These are phyloP conservation scores for Calycina marina DNA, from an alignment of 2,329 filamentous ascomycete species.

Conservation along the genomic window DNA sequence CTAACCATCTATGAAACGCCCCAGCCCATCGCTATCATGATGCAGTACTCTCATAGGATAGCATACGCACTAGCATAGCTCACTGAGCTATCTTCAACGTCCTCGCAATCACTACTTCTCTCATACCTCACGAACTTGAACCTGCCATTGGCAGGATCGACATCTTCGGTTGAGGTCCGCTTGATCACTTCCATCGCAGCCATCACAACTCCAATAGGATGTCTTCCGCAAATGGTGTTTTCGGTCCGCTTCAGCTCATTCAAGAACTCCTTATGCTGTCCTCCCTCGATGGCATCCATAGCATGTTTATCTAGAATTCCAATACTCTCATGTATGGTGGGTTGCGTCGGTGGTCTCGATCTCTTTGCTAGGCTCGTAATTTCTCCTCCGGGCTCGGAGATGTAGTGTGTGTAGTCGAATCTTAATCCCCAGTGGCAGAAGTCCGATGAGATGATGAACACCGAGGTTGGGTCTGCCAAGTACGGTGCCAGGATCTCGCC, in stretches of 20 bases:
- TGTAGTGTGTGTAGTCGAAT: constrained; percentile 76
- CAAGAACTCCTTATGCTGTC: constrained; percentile 56
- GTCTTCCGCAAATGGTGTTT: constrained; percentile 88
- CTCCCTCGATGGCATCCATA: constrained; percentile 73
- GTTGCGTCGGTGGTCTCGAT: constrained; percentile 26
- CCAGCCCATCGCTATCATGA: too few species aligned
- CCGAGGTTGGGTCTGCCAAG: constrained; percentile 57
- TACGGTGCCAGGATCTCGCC: constrained; percentile 65
- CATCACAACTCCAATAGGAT: constrained; percentile 90
- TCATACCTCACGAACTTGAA: constrained; percentile 77
- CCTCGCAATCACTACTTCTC: constrained; percentile 61
- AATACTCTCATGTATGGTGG: constrained; percentile 72
- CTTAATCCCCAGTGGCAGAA: constrained; percentile 91
- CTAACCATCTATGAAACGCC: too few species aligned
- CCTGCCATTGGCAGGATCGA: constrained; percentile 15
- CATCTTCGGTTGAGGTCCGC: constrained; percentile 24
- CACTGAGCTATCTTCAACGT: constrained; percentile 65
- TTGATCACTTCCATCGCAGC: constrained; percentile 59
- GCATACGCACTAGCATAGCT: constrained; percentile 93
- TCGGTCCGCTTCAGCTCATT: constrained; percentile 54
- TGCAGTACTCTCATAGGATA: too few species aligned
- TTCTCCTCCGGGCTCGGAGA: constrained; percentile 28
- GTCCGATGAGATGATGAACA: constrained; percentile 84
- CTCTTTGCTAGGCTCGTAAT: constrained; percentile 20
- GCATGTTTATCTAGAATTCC: constrained; percentile 63